phyloP scores from a whole-genome alignment of 192 early-diverging fungal species.

The Dissophora ornata region DNA sequence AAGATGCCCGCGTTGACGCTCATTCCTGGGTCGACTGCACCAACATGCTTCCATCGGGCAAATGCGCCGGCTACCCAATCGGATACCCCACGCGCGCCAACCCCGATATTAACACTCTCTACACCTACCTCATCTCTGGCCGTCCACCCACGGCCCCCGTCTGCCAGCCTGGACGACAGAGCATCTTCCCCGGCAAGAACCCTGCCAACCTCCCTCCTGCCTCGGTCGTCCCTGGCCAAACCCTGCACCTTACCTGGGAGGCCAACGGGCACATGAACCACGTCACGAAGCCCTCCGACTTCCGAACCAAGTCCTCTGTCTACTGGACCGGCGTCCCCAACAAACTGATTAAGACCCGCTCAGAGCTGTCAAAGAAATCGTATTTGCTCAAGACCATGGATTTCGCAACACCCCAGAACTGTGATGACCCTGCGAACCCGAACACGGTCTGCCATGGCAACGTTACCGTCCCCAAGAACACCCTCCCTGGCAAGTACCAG shows the following conservation, averaged over 20 bases:
- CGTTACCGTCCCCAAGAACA: slow-evolving; percentile 61
- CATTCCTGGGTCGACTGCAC: slow-evolving; percentile 73
- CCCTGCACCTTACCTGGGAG: slow-evolving; percentile 63
- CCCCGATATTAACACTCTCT: slow-evolving; percentile 59
- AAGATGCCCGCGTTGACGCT: slow-evolving; percentile 52
- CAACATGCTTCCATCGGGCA: slow-evolving; percentile 57
- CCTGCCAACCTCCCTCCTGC: slow-evolving; percentile 58
- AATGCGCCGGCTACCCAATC: slow-evolving; percentile 61
- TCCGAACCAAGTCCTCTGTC: slow-evolving; percentile 14
- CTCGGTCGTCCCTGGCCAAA: slow-evolving; percentile 60
- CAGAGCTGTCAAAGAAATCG: slow-evolving; percentile 12
- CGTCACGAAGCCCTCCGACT: background rate
- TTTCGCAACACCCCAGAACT: slow-evolving; percentile 61
- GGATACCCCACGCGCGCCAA: slow-evolving; percentile 64
- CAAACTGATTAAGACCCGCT: slow-evolving; percentile 24
- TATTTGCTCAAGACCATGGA: slow-evolving; percentile 54
- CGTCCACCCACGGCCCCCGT: slow-evolving; percentile 54
- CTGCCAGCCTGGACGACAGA: slow-evolving; percentile 58
- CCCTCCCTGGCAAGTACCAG: slow-evolving; percentile 60
- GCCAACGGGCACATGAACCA: slow-evolving; percentile 66
- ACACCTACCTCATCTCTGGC: slow-evolving; percentile 62
- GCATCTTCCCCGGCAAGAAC: slow-evolving; percentile 40
- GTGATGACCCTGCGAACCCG: slow-evolving; percentile 50
- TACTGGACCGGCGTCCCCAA: slow-evolving; percentile 36
- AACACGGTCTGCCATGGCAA: slow-evolving; percentile 64